phyloP scores from a whole-genome alignment of 257 asterid genomes.

The Nemophila menziesii region DNA sequence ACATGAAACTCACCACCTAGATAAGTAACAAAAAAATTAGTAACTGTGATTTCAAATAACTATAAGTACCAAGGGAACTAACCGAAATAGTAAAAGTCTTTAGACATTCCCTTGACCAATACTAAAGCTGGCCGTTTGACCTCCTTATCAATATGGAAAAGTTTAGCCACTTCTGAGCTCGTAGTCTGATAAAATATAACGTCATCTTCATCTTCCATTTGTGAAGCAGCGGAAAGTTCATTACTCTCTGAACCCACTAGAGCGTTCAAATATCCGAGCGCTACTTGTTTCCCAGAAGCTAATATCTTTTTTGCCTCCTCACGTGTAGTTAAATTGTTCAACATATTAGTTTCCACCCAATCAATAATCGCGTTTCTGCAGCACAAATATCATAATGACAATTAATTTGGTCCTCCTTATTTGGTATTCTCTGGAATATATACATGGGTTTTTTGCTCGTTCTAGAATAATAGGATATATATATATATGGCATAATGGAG shows the following conservation, averaged over 20 bases:
- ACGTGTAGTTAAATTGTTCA: slow-evolving; percentile 55
- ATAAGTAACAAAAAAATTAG: slow-evolving; percentile 7
- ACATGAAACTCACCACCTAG: slow-evolving; percentile 65
- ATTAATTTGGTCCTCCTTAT: too few relatives aligned
- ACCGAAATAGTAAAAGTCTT: slow-evolving; percentile 69
- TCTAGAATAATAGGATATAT: too few relatives aligned
- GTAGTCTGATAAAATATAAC: slow-evolving; percentile 79
- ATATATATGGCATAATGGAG: too few relatives aligned
- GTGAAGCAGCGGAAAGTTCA: slow-evolving; percentile 71
- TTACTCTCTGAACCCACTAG: slow-evolving; percentile 67
- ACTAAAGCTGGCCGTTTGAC: slow-evolving; percentile 78
- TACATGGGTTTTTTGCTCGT: too few relatives aligned
- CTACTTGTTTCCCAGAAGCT: slow-evolving; percentile 46
- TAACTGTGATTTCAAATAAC: neutral
- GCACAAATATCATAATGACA: slow-evolving; percentile 6
- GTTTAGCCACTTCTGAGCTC: slow-evolving; percentile 57
- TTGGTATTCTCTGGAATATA: too few relatives aligned
- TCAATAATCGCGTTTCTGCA: slow-evolving; percentile 67
- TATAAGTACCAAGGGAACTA: slow-evolving; percentile 14
- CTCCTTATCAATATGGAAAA: slow-evolving; percentile 68
- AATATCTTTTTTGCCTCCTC: slow-evolving; percentile 81
- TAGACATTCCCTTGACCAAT: slow-evolving; percentile 68
- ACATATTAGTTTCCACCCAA: slow-evolving; percentile 82
- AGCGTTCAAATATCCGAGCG: slow-evolving; percentile 64
- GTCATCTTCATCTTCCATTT: slow-evolving; percentile 71